Percentiles rank a stretch among this genome's conserved stretches.
Conservation (phyloP, 306 rosid genomes). For the Pterocarpus macrocarpus region DNA sequence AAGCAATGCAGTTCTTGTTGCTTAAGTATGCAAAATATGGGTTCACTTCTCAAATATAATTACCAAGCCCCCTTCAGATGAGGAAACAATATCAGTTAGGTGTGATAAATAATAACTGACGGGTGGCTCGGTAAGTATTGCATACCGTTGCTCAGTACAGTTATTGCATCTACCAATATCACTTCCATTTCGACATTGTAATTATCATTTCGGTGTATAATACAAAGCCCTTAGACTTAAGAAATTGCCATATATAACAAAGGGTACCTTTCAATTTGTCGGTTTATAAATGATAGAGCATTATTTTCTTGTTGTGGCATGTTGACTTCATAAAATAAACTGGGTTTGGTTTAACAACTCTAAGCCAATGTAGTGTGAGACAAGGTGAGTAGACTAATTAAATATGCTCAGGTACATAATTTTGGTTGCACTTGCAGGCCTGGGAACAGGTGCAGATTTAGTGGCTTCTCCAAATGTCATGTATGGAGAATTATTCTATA, state of each 20-base stretch:
- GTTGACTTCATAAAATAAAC: slow-evolving; percentile 31
- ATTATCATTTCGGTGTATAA: slow-evolving; percentile 36
- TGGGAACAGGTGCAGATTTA: background rate
- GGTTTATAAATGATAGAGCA: slow-evolving; percentile 1
- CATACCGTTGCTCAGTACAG: background rate
- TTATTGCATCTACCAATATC: slow-evolving; percentile 3
- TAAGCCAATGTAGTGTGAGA: slow-evolving; percentile 7
- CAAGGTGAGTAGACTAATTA: slow-evolving; percentile 41
- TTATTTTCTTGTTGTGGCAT: slow-evolving; percentile 29
- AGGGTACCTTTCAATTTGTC: slow-evolving; percentile 18
- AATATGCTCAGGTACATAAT: slow-evolving; percentile 12
- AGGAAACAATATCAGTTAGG: slow-evolving; percentile 44
- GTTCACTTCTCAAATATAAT: slow-evolving; percentile 34
- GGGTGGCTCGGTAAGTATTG: slow-evolving; percentile 22
- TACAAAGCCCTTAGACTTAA: slow-evolving; percentile 25
- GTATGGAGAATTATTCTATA: background rate
- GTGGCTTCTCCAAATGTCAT: slow-evolving; percentile 38
- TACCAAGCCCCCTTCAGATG: slow-evolving; percentile 24
- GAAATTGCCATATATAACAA: slow-evolving; percentile 5
- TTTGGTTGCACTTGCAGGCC: slow-evolving; percentile 39
- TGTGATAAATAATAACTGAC: slow-evolving; percentile 30
- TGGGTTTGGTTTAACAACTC: slow-evolving; percentile 23
- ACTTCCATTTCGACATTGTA: slow-evolving; percentile 19
- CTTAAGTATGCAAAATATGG: slow-evolving; percentile 24
- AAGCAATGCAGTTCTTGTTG: slow-evolving; percentile 48